Evolutionary conservation across 371 early-diverging fungal genomes (phyloP), one percentile per base, ranked within the genome.

Genomic region (Rhizopus sp.): DNA sequence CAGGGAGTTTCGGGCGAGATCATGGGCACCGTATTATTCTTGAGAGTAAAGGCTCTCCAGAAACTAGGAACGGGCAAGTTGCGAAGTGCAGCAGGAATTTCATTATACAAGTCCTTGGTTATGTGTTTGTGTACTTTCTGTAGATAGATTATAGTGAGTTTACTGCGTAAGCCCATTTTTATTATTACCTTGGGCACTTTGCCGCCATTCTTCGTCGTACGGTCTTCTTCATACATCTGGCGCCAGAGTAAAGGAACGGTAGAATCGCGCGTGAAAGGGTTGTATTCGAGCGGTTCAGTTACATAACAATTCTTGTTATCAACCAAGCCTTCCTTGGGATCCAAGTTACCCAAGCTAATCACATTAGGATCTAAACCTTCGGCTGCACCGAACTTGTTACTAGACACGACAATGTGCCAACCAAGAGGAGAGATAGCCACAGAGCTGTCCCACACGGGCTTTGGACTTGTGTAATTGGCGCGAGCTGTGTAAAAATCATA

Each of bases 401-500:
- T 44, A 9, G 60, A 49, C 17, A 73, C 41, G 10, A 63, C 60
- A 29, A 77, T 69, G 38, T 71, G 63, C 65, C 68, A 62, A 3
- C 71, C 74, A 62, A 53, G 68, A 30, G 77, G 73, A 16, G 73
- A 73, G 29, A 73, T 52, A n/a, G 71, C 69, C 2, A 69, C 69
- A 16, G 59, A 63, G 35, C 55, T 60, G 45, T 73, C 67, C 77
- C 77, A 73, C 35, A 77, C 67, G 3, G 77, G 77, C 17, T 69
- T 69, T 9, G 52, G 53, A 37, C 73, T 68, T 0, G 74, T 77
- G 34, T 73, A 62, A 34, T 77, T 73, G 5, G 56, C 32, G n/a
- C 77, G 69, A 4, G 77, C 72, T 2, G 77, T 71, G 49, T 70
- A 73, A 23, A 77, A 73, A 50, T 77, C 77, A 55, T 68, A 73